Evolutionary conservation across 2,329 filamentous ascomycete genomes (phyloP).

Genomic region (Cordyceps cicadae): DNA sequence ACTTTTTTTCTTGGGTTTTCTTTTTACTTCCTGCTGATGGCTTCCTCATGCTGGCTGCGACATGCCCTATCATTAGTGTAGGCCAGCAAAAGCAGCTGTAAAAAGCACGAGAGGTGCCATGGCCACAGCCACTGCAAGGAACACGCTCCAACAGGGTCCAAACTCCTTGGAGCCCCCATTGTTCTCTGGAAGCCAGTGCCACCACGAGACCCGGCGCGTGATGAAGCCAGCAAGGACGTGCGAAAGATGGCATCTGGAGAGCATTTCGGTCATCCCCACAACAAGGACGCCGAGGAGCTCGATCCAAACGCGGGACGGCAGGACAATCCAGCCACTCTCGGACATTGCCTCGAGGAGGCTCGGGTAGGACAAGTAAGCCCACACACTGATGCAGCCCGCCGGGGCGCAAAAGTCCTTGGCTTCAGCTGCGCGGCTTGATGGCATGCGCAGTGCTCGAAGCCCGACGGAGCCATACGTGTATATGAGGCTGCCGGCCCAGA

Average conservation of each 20-base stretch:
- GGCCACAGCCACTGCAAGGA: neutral
- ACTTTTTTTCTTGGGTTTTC: too few species aligned
- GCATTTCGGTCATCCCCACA: neutral
- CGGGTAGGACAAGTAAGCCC: neutral
- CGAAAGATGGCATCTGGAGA: neutral
- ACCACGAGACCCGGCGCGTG: neutral
- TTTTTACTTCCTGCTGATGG: too few species aligned
- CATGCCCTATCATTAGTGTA: neutral
- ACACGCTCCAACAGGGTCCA: neutral
- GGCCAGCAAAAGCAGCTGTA: neutral
- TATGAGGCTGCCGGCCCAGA: neutral
- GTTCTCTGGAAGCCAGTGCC: neutral
- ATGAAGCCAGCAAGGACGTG: neutral
- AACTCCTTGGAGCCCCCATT: neutral
- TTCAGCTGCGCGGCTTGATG: neutral
- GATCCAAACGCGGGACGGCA: too few species aligned
- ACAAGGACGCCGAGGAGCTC: neutral
- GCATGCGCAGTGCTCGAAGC: neutral
- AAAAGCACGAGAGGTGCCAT: neutral
- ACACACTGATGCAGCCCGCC: neutral
- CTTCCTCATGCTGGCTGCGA: neutral
- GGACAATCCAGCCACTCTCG: neutral
- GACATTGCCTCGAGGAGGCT: neutral
- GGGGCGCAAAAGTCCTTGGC: neutral
- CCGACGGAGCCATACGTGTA: neutral